Percentiles rank a stretch among this genome's conserved stretches.
These are phyloP conservation scores for Xerocomus alliaceus DNA, from an alignment of 1,284 basidiomycete genomes.

Conservation along the genomic window DNA sequence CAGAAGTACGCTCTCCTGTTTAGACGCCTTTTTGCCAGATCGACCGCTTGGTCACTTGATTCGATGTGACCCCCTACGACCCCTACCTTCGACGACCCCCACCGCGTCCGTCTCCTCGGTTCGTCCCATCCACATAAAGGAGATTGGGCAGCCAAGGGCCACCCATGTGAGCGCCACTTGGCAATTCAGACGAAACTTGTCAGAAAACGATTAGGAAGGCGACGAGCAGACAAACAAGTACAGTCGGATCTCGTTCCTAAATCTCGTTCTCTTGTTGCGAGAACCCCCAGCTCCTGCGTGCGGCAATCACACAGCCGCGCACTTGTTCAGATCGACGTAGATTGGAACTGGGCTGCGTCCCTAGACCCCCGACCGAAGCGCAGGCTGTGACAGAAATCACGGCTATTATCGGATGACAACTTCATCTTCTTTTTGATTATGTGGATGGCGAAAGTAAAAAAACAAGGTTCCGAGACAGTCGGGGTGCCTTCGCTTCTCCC, in stretches of 20 bases:
- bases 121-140: slow-evolving; percentile 7
- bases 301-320: slow-evolving; percentile 11
- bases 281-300: not conserved
- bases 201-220: too few species aligned
- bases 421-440: slow-evolving; percentile 7
- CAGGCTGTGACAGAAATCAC: not conserved
- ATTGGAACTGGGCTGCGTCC: not conserved
- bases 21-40: slow-evolving; percentile 14
- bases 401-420: slow-evolving; percentile 7
- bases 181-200: slow-evolving; percentile 6
- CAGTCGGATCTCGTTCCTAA: slow-evolving; percentile 27
- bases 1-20: slow-evolving; percentile 9
- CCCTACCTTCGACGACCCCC: not conserved
- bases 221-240: not conserved
- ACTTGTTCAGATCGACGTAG: slow-evolving; percentile 21
- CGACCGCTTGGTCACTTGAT: slow-evolving; percentile 15
- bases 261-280: slow-evolving; percentile 17
- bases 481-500: slow-evolving; percentile 33
- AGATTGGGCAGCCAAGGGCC: not conserved
- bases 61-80: not conserved
- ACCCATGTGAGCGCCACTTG: too few species aligned
- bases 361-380: slow-evolving; percentile 2
- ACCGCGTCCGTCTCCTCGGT: not conserved
- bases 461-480: slow-evolving; percentile 40
- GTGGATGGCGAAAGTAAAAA: slow-evolving; percentile 3